phyloP scores from a whole-genome alignment of 1,284 basidiomycete genomes.

The Hemileia vastatrix region DNA sequence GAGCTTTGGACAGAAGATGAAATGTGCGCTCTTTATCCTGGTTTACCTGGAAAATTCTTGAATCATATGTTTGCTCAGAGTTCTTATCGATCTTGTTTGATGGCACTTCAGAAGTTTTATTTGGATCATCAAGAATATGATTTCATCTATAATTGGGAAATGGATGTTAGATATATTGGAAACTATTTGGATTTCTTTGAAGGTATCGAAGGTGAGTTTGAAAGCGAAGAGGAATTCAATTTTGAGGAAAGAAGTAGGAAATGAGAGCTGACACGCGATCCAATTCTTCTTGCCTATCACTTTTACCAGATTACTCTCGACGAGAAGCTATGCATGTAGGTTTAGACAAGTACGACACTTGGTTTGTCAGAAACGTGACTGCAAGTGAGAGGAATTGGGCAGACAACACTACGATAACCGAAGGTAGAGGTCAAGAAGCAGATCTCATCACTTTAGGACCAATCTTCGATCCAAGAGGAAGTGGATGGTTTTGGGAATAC shows the following conservation, averaged over 20 bases:
- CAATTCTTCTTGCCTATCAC: not conserved
- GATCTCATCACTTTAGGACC: slow-evolving; percentile 43
- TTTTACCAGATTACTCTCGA: slow-evolving; percentile 32
- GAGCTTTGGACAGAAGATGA: no score
- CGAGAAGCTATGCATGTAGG: slow-evolving; percentile 39
- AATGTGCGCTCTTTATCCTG: no score
- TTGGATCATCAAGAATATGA: no score
- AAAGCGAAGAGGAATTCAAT: not conserved
- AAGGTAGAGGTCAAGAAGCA: slow-evolving; percentile 38
- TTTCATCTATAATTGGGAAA: no score
- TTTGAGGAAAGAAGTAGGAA: not conserved
- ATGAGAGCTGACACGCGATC: not conserved
- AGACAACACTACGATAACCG: slow-evolving; percentile 29
- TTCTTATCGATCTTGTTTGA: no score
- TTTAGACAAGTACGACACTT: slow-evolving; percentile 45
- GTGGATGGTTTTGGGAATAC: slow-evolving; percentile 45
- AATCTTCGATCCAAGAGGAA: slow-evolving; percentile 44
- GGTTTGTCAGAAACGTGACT: slow-evolving; percentile 40
- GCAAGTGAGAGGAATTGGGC: slow-evolving; percentile 39
- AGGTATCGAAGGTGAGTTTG: no score
- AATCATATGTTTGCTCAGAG: no score
- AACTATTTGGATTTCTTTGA: no score
- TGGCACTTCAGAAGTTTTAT: no score
- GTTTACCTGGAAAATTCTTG: no score
- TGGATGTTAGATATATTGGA: no score